Conservation (phyloP, 768 basidiomycete species). For the Xerocomus spinulosus region DNA sequence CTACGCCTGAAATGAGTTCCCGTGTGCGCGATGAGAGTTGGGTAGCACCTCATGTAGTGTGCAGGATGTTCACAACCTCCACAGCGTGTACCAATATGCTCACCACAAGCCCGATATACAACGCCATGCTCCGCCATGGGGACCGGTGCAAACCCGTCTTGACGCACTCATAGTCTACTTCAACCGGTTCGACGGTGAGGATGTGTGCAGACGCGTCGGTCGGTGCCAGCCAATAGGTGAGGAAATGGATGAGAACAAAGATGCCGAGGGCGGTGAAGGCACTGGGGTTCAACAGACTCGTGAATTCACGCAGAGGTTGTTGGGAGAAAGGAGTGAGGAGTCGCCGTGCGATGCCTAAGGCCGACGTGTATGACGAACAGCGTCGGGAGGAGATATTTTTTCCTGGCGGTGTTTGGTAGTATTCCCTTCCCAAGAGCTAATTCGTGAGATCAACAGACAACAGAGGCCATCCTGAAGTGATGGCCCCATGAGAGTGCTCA, state of each 20-base stretch:
- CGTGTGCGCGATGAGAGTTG: slow-evolving; percentile 18
- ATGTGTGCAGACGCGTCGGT: slow-evolving; percentile 36
- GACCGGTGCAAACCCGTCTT: slow-evolving; percentile 62
- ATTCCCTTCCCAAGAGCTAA: slow-evolving; percentile 78
- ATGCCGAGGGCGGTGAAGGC: slow-evolving; percentile 54
- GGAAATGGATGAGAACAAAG: slow-evolving; percentile 65
- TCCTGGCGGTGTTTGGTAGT: slow-evolving; percentile 70
- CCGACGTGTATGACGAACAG: slow-evolving; percentile 62
- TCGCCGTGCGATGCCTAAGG: slow-evolving; percentile 57
- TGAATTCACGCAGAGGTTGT: slow-evolving; percentile 32
- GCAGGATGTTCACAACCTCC: slow-evolving; percentile 55
- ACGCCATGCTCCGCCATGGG: slow-evolving; percentile 56
- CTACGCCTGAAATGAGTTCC: slow-evolving; percentile 30
- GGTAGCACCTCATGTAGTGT: slow-evolving; percentile 39
- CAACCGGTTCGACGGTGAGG: slow-evolving; percentile 56
- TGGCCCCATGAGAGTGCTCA: no score
- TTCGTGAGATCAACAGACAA: no score
- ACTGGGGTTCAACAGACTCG: slow-evolving; percentile 49
- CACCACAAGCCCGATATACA: slow-evolving; percentile 60
- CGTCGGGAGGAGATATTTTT: slow-evolving; percentile 64
- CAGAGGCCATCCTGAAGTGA: no score
- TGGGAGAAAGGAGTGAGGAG: slow-evolving; percentile 39
- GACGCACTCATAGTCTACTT: slow-evolving; percentile 81
- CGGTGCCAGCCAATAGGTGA: slow-evolving; percentile 62
- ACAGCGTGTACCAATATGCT: slow-evolving; percentile 55